Evolutionary conservation across 73 alveolate genomes (phyloP).

Genomic region (Paramecium caudatum): DNA sequence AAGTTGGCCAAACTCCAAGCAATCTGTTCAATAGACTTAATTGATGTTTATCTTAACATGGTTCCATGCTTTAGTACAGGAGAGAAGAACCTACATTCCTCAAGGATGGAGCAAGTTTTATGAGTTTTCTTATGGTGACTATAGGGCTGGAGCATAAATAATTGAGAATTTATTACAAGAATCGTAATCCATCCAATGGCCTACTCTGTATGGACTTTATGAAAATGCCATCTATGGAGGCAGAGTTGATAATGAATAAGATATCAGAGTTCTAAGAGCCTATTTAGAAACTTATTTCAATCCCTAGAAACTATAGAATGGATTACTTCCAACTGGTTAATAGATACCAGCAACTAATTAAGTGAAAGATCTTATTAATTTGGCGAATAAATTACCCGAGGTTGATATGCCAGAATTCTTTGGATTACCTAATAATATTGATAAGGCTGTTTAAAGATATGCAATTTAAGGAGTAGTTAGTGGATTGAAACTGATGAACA

Average conservation of each 20-base stretch:
- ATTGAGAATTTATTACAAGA: constrained; percentile 64
- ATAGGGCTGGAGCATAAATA: constrained; percentile 90
- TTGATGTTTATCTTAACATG: constrained; percentile 98
- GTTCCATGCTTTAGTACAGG: constrained; percentile 99
- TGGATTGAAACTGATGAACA: constrained; percentile 91
- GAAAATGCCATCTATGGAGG: constrained; percentile 99
- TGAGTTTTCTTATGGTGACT: constrained; percentile 99
- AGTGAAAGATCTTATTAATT: constrained; percentile 89
- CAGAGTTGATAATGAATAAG: constrained; percentile 99
- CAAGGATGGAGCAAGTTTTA: constrained; percentile 99
- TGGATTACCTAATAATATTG: constrained; percentile 99
- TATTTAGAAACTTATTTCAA: constrained; percentile 96
- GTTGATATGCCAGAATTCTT: constrained; percentile 98
- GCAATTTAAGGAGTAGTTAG: constrained; percentile 91
- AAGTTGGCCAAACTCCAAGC: constrained; percentile 91
- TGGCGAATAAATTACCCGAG: constrained; percentile 96
- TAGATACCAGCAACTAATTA: constrained; percentile 82
- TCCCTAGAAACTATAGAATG: constrained; percentile 87
- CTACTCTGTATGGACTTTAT: constrained; percentile 97
- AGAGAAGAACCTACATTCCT: constrained; percentile 99
- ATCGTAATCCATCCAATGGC: constrained; percentile 93
- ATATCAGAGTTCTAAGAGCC: constrained; percentile 96
- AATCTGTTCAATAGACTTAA: constrained; percentile 91
- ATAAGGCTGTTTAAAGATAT: constrained; percentile 98
- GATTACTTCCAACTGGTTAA: constrained; percentile 79